Percentiles rank a stretch among this genome's conserved stretches.
Evolutionary conservation across 2,329 filamentous ascomycete species (phyloP).

Genomic region (Botrytis fragariae): DNA sequence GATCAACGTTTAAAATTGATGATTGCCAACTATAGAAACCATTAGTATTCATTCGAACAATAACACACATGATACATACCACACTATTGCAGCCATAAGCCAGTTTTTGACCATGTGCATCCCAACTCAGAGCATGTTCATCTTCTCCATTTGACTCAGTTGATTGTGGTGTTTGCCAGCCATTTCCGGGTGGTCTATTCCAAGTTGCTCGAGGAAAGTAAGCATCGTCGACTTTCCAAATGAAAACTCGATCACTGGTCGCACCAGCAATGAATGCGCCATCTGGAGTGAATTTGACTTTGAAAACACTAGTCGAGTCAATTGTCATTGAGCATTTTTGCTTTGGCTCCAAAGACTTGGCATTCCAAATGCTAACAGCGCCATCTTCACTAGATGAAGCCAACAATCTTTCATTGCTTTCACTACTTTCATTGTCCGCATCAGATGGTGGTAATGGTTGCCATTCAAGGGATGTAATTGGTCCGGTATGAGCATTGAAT

Average conservation of each 20-base stretch:
- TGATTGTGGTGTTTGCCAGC: constrained; percentile 57
- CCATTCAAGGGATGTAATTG: constrained; percentile 59
- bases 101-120: constrained; percentile 58
- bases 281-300: constrained; percentile 61
- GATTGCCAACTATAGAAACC: constrained; percentile 23
- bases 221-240: constrained; percentile 63
- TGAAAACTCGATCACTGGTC: constrained; percentile 56
- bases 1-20: constrained; percentile 26
- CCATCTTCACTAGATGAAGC: constrained; percentile 63
- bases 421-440: constrained; percentile 44
- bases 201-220: constrained; percentile 59
- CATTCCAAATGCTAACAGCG: constrained; percentile 62
- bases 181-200: constrained; percentile 53
- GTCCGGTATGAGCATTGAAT: constrained; percentile 57
- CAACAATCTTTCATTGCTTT: constrained; percentile 43
- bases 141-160: constrained; percentile 55
- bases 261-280: constrained; percentile 62
- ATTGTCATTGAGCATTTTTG: constrained; percentile 61
- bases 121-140: constrained; percentile 62
- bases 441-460: constrained; percentile 48
- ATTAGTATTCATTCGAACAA: constrained; percentile 13
- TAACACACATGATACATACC: constrained; percentile 45
- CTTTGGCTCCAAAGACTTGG: constrained; percentile 52
- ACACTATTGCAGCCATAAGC: constrained; percentile 62
- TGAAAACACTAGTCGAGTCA: constrained; percentile 52